Conservation (phyloP, 192 early-diverging fungal species). For the Physocladia obscura region DNA sequence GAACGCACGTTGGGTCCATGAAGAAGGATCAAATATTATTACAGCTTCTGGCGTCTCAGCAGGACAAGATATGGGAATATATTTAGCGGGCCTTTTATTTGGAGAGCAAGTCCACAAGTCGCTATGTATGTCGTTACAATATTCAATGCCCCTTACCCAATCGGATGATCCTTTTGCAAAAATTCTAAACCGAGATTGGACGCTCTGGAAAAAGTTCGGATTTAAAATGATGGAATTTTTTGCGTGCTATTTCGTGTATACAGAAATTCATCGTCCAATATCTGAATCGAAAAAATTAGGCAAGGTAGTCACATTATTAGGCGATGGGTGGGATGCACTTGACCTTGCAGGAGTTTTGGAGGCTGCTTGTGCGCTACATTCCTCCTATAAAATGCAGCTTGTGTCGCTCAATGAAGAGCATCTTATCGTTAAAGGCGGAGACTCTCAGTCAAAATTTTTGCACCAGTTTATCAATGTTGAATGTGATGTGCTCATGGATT, state of each 20-base stretch:
- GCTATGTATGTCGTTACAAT: not conserved
- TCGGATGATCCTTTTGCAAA: constrained; percentile 29
- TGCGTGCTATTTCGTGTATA: not conserved
- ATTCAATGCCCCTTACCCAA: constrained; percentile 13
- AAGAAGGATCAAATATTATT: constrained; percentile 34
- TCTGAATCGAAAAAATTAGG: not conserved
- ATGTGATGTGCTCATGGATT: not conserved
- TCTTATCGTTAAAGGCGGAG: not conserved
- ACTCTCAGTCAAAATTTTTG: not conserved
- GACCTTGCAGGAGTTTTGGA: constrained; percentile 14
- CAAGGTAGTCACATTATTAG: not conserved
- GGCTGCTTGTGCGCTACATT: not conserved
- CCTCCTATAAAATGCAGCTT: not conserved
- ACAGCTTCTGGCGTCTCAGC: constrained; percentile 42
- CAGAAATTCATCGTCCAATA: not conserved
- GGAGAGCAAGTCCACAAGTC: not conserved
- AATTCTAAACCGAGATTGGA: not conserved
- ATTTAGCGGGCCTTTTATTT: constrained; percentile 14
- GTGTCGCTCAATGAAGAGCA: not conserved
- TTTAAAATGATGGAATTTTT: not conserved
- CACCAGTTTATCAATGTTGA: not conserved
- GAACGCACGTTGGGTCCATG: constrained; percentile 37
- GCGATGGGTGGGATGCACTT: constrained; percentile 8
- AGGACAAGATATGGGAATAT: constrained; percentile 33
- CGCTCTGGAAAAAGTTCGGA: not conserved